Evolutionary conservation across 192 early-diverging fungal species (phyloP).

Genomic region (Obelidium mucronatum): DNA sequence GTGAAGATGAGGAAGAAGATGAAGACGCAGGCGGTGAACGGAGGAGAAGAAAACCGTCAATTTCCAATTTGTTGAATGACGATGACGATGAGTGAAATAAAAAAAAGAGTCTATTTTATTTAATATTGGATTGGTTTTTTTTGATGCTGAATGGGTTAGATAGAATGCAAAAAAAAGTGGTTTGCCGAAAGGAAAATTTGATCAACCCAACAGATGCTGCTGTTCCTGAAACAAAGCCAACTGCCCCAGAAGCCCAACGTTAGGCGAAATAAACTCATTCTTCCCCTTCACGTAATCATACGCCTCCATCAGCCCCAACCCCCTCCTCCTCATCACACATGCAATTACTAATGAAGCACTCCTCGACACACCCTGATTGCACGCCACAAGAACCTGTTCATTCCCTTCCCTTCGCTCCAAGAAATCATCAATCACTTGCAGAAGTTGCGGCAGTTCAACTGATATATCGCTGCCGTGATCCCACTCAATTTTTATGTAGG

Average conservation of each 20-base stretch:
- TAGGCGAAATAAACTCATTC: constrained; percentile 81
- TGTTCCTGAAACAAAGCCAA: too few relatives aligned
- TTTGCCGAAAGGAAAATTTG: too few relatives aligned
- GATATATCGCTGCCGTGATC: constrained; percentile 66
- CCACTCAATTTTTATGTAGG: constrained; percentile 59
- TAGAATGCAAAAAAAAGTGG: too few relatives aligned
- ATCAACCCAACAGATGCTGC: too few relatives aligned
- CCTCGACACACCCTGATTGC: constrained; percentile 88
- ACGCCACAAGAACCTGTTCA: constrained; percentile 77
- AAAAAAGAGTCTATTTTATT: too few relatives aligned
- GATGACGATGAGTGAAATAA: neutral
- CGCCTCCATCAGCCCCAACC: constrained; percentile 64
- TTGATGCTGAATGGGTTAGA: too few relatives aligned
- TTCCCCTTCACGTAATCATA: constrained; percentile 78
- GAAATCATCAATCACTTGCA: neutral
- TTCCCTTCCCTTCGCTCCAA: neutral
- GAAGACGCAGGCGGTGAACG: neutral
- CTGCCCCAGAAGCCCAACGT: constrained; percentile 81
- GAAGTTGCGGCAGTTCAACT: constrained; percentile 40
- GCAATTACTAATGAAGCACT: constrained; percentile 87
- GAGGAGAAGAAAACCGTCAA: neutral
- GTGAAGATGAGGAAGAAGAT: neutral
- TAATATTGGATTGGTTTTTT: too few relatives aligned
- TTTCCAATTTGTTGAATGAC: neutral
- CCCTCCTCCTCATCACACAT: constrained; percentile 81